Conservation (phyloP, 306 rosid genomes). For the Quercus robur region DNA sequence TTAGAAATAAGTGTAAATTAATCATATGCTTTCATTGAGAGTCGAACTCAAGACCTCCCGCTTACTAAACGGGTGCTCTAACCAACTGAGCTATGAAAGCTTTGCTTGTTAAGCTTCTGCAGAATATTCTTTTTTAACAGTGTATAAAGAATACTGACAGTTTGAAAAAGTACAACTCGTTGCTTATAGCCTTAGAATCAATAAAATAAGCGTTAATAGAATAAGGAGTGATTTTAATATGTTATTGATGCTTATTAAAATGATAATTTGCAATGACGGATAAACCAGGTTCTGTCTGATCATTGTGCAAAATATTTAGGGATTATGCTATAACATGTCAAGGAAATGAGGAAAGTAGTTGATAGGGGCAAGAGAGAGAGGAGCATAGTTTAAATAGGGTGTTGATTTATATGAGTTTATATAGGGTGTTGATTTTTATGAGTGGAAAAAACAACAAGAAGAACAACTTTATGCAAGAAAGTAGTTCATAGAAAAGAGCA, state of each 20-base stretch:
- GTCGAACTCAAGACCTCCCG: conserved; percentile 40
- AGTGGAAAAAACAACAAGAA: too few relatives aligned
- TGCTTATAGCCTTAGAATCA: background rate
- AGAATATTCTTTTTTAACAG: accelerated
- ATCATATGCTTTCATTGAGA: conserved; percentile 19
- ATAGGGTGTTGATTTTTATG: too few relatives aligned
- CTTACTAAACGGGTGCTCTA: conserved; percentile 44
- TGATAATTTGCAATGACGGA: background rate
- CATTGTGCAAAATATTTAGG: background rate
- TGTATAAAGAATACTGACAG: background rate
- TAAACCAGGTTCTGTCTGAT: background rate
- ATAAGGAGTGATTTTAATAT: background rate
- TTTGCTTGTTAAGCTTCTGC: background rate
- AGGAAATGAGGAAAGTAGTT: background rate
- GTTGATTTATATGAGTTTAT: too few relatives aligned
- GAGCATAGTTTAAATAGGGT: too few relatives aligned
- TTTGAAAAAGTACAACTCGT: background rate
- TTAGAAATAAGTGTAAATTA: too few relatives aligned
- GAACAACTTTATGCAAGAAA: too few relatives aligned
- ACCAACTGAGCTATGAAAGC: conserved; percentile 33
- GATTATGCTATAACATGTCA: background rate
- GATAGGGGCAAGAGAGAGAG: background rate
- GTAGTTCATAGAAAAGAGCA: too few relatives aligned
- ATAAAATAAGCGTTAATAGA: background rate
- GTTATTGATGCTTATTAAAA: background rate